Evolutionary conservation across 129 eudicot species (phyloP).

Genomic region (Ambrosia trifida): DNA sequence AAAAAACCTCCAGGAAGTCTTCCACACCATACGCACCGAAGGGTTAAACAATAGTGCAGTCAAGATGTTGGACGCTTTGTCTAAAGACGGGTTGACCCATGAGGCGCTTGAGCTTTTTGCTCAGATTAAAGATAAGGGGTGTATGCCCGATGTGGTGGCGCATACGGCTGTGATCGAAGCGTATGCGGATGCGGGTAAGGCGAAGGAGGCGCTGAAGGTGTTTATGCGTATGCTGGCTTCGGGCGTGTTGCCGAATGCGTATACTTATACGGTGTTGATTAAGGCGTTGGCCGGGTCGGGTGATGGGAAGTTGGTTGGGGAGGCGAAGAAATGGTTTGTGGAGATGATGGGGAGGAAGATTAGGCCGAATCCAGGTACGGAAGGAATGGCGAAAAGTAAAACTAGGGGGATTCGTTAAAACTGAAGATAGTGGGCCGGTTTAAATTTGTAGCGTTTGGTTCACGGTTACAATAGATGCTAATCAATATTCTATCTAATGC

Average conservation of each 20-base stretch:
- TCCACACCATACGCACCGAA: conserved; percentile 55
- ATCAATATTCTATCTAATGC: no score
- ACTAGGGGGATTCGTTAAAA: no score
- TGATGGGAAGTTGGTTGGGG: conserved; percentile 48
- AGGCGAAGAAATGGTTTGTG: conserved; percentile 54
- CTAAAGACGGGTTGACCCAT: conserved; percentile 80
- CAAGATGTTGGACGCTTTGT: conserved; percentile 97
- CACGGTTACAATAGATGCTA: no score
- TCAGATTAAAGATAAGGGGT: conserved; percentile 67
- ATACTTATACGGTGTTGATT: conserved; percentile 63
- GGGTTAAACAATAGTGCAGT: conserved; percentile 76
- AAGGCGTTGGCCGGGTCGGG: conserved; percentile 53
- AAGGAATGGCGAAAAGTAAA: no score
- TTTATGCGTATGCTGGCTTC: conserved; percentile 60
- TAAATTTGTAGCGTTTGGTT: no score
- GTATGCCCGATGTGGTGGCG: conserved; percentile 87
- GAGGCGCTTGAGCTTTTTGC: conserved; percentile 69
- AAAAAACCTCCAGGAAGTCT: conserved; percentile 65
- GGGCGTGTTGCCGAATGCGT: conserved; percentile 79
- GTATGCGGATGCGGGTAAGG: conserved; percentile 61
- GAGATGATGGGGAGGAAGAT: conserved; percentile 84
- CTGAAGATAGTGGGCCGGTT: no score
- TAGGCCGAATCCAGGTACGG: conserved; percentile 49
- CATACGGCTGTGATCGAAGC: conserved; percentile 90
- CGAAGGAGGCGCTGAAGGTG: conserved; percentile 61